phyloP scores from a whole-genome alignment of 352 stramenopile species.

The Phytopythium ostracodes region DNA sequence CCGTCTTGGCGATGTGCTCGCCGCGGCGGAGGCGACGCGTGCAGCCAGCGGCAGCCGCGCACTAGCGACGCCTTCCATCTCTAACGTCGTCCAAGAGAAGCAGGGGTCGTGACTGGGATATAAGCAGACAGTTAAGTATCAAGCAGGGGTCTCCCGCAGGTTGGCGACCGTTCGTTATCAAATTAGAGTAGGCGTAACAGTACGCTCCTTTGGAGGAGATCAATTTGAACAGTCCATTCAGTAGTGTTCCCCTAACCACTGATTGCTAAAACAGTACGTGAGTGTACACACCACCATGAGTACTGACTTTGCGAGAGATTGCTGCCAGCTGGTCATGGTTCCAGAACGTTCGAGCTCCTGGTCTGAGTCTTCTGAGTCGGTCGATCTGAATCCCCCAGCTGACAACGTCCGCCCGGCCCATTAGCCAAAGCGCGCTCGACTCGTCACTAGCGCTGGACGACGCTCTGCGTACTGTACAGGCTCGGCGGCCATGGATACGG shows the following conservation, averaged over 20 bases:
- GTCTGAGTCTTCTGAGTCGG: neutral
- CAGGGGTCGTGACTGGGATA: too few species aligned
- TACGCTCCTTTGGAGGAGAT: neutral
- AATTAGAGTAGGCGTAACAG: neutral
- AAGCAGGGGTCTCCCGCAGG: too few species aligned
- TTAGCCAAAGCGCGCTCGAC: neutral
- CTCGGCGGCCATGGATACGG: neutral
- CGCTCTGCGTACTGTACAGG: neutral
- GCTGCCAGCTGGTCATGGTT: neutral
- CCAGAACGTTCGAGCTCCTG: slow-evolving; percentile 3
- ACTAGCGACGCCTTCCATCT: neutral
- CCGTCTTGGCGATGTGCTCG: neutral
- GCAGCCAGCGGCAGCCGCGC: neutral
- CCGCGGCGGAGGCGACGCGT: neutral
- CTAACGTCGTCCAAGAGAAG: neutral
- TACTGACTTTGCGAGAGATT: neutral
- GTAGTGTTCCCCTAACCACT: neutral
- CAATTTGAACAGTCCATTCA: neutral
- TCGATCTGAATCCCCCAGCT: neutral
- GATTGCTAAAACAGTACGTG: neutral
- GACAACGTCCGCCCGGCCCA: neutral
- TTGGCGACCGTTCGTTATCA: slow-evolving; percentile 3
- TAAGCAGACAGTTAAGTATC: too few species aligned
- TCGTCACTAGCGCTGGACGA: neutral
- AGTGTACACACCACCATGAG: neutral